Percentiles rank a stretch among this genome's conserved stretches.
These are phyloP conservation scores for Didymella segeticola DNA, from an alignment of 2,329 filamentous ascomycete genomes.

Conservation along the genomic window DNA sequence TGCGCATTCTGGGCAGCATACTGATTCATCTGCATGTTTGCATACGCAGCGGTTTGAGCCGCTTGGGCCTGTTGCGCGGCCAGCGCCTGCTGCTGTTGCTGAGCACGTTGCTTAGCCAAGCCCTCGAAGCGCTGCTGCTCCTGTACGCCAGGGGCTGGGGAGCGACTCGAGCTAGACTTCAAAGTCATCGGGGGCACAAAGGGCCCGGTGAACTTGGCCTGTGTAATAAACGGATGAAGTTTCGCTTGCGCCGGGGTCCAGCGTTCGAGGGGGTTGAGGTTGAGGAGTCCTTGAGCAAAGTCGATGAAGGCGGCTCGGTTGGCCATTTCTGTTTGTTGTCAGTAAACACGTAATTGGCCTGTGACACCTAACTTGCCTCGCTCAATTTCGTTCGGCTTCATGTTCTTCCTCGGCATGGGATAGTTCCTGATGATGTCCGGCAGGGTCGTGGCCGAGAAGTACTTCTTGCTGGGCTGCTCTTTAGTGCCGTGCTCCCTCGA, in stretches of 20 bases:
- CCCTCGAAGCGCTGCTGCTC: slow-evolving; percentile 96
- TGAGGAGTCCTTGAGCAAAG: slow-evolving; percentile 91
- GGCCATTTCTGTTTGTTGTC: slow-evolving; percentile 79
- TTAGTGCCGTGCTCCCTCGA: slow-evolving; percentile 94
- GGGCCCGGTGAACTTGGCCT: slow-evolving; percentile 94
- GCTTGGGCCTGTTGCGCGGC: slow-evolving; percentile 63
- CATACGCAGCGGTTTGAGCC: slow-evolving; percentile 71
- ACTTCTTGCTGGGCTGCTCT: slow-evolving; percentile 99
- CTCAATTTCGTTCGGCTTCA: slow-evolving; percentile 97
- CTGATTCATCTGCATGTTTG: slow-evolving; percentile 64
- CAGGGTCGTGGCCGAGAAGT: slow-evolving; percentile 91
- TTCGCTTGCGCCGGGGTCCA: slow-evolving; percentile 99
- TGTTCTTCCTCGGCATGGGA: slow-evolving; percentile 98
- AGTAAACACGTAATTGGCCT: not conserved
- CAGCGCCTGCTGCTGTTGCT: slow-evolving; percentile 57
- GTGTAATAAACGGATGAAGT: slow-evolving; percentile 96
- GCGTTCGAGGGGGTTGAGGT: slow-evolving; percentile 92
- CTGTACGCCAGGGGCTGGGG: slow-evolving; percentile 89
- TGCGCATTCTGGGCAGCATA: slow-evolving; percentile 57
- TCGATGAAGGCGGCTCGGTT: slow-evolving; percentile 98
- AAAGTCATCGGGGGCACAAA: slow-evolving; percentile 98
- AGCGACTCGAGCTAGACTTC: slow-evolving; percentile 84
- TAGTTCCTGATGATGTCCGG: slow-evolving; percentile 98
- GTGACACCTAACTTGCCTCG: slow-evolving; percentile 69
- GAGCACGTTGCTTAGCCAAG: slow-evolving; percentile 86